Base-by-base conservation (phyloP, 495 filamentous ascomycete genomes). In the Niebla homalea region DNA sequence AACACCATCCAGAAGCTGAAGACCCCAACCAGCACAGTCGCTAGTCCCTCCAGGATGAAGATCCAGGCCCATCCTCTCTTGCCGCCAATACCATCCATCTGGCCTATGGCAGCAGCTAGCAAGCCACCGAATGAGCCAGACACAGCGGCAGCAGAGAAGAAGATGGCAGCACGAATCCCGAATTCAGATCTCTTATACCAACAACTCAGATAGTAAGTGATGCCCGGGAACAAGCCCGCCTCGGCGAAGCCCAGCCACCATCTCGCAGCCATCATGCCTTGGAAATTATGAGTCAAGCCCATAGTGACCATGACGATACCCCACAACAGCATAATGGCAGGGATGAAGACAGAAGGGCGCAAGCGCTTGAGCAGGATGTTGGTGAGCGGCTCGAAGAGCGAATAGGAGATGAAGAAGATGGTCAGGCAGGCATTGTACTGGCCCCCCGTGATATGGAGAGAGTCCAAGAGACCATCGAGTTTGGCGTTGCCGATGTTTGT, bases 331-430 rank as follows among this genome's bases (percentile, higher is more conserved):
- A 81, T 81, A 46, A 80, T 79, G 7, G 63, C 52, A 0, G 75
- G 69, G 56, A 83, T 84, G 58, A 74, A 86, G 67, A 89, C 76
- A 59, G 83, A 86, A 12, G 80, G 77, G 15, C 81, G 80, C 43
- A 83, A 60, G 4, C 69, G 72, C 67, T 96, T 96, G 50, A 97
- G 78, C 19, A 97, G 65, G 44, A 96, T 18, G 62, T 97, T 96
- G 38, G 89, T 93, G 32, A 89, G 52, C 0, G 89, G 88, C 70
- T 95, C 89, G 52, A 88, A 86, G 36, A 88, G 65, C 36, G 86
- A 74, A 64, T 97, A 97, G 19, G 87, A 93, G 22, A 94, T 76
- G 70, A 96, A 97, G 68, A 95, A 96, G 58, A 94, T 84, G 35
- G 83, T 82, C 1, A 95, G 74, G 4, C 80, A 71, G 10, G 74